Percentiles rank a stretch among this genome's conserved stretches.
Conservation (phyloP, 164 flowering plant species). For the Cinnamomum micranthum region DNA sequence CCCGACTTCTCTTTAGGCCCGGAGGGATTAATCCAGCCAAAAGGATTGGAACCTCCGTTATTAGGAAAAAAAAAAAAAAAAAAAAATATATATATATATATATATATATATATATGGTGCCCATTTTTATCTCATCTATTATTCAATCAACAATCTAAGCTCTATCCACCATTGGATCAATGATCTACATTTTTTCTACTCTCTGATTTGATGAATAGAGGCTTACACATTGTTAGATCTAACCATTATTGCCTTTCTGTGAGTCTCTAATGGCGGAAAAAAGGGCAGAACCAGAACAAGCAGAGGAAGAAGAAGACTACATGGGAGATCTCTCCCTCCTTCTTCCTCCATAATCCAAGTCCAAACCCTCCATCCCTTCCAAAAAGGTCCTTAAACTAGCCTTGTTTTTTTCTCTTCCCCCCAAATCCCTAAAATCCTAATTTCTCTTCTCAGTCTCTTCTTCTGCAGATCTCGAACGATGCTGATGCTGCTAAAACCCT, state of each 20-base stretch:
- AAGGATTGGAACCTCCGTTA: no score
- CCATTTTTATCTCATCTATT: no score
- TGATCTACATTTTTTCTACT: no score
- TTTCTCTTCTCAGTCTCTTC: background rate
- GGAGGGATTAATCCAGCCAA: no score
- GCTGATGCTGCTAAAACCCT: constrained; percentile 10
- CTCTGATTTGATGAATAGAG: no score
- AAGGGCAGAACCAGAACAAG: constrained; percentile 35
- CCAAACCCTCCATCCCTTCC: constrained; percentile 24
- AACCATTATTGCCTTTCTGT: no score
- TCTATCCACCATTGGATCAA: no score
- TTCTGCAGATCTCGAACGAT: constrained; percentile 24
- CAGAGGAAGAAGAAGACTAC: constrained; percentile 69
- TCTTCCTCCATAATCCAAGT: constrained; percentile 47
- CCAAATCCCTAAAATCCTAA: constrained; percentile 1
- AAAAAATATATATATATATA: no score
- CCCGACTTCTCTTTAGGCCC: no score
- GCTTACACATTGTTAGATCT: background rate
- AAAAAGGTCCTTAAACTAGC: constrained; percentile 25
- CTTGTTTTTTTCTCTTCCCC: constrained; percentile 1
- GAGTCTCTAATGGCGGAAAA: constrained; percentile 28
- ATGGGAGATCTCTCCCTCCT: constrained; percentile 87
- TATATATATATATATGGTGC: no score
- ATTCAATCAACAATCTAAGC: no score
- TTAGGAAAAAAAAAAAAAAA: no score